Evolutionary conservation across 495 filamentous ascomycete species (phyloP), one percentile per base, ranked within the genome.

Genomic region (Xylaria longipes): DNA sequence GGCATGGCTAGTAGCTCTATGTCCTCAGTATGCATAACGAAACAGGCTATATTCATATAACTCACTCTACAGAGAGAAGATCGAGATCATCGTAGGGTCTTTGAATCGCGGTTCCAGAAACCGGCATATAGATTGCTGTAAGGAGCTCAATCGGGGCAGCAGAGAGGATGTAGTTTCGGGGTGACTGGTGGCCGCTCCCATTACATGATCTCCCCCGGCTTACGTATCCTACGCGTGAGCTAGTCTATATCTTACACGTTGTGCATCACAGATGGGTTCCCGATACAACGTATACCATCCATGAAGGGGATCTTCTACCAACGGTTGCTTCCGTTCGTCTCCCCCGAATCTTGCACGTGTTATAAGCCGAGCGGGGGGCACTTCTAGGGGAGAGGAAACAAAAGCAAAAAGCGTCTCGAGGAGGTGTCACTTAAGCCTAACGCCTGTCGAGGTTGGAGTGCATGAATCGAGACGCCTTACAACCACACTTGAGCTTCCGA

Each of bases 41-140:
- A 67, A 56, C 48, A 67, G 65, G 48, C 65, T 67, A 67, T 67
- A 67, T 56, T 67, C 65, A 39, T n/a, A 63, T 11, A 60, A 37
- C 17, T 60, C 57, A 60, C 31, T 60, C 11, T n/a, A 37, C 57
- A 60, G 57, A 43, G 14, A 43, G 22, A 43, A 27, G 14, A 63
- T 63, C 60, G 60, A 29, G 62, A 46, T 65, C 39, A 46, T 15
- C 41, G 41, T n/a, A 31, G 62, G 14, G 62, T 65, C 33, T 65
- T 46, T 45, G 37, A 43, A 65, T 25, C 15, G 20, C 41, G 25
- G 25, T 46, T 65, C 39, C 39, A 65, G 25, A 65, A 33, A 14
- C 62, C 62, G 62, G 62, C 62, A 65, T 65, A 39, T 65, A 33
- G 62, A 65, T 65, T 65, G 5, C 62, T 65, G 62, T 65, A 48